Conservation (phyloP, 1,284 basidiomycete genomes). For the Sanghuangporus baumii region DNA sequence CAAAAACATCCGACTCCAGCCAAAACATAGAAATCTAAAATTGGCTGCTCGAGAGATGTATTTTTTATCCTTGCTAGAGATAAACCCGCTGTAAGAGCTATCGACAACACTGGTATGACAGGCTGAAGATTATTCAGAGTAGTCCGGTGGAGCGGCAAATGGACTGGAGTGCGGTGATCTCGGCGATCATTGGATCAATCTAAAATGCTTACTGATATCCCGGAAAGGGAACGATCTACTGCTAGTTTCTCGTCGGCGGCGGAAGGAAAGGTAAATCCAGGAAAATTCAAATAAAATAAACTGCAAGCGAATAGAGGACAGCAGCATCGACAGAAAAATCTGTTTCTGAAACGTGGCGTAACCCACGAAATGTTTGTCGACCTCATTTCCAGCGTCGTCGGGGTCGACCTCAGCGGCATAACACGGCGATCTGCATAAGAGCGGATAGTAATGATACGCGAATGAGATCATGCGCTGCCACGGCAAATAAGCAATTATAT, state of each 20-base stretch:
- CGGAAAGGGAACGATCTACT: conserved; percentile 4
- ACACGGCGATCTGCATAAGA: neutral
- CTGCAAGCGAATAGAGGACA: neutral
- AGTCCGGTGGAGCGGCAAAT: neutral
- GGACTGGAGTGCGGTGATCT: neutral
- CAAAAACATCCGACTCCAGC: neutral
- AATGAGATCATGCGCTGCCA: conserved; percentile 5
- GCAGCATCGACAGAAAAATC: neutral
- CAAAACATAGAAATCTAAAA: neutral
- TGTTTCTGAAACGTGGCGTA: neutral
- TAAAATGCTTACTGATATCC: neutral
- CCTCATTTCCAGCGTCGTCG: neutral
- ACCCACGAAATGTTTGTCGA: neutral
- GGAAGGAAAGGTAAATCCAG: conserved; percentile 16
- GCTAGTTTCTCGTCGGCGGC: neutral
- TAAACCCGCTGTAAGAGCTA: neutral
- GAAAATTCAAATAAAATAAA: conserved; percentile 1
- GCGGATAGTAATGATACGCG: conserved; percentile 1
- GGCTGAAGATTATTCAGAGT: neutral
- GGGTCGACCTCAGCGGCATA: neutral
- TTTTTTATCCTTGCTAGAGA: neutral
- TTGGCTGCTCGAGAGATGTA: neutral
- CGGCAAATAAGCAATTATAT: conserved; percentile 4
- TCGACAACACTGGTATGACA: neutral
- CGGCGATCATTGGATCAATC: neutral